These are phyloP conservation scores for Datura wrightii DNA, from an alignment of 257 asterid species.

Conservation along the genomic window DNA sequence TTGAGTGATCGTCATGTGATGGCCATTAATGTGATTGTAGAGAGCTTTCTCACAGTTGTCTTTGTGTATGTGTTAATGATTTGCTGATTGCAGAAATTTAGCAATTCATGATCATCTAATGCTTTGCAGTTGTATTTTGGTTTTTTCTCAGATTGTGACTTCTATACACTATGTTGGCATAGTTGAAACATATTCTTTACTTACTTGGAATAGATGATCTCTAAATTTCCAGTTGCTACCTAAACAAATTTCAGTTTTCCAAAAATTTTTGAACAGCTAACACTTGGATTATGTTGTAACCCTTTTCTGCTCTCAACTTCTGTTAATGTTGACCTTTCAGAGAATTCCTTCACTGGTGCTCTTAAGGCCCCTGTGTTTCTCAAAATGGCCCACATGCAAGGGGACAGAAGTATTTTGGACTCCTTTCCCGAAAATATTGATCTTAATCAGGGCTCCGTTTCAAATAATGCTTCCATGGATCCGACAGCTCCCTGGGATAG, in stretches of 20 bases:
- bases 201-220: background rate
- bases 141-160: background rate
- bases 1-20: background rate
- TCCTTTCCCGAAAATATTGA: slow-evolving; percentile 79
- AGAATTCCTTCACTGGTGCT: background rate
- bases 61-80: slow-evolving; percentile 1
- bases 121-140: background rate
- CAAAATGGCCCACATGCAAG: slow-evolving; percentile 53
- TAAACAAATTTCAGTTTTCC: background rate
- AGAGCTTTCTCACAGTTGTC: slow-evolving; percentile 8
- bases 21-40: slow-evolving; percentile 13
- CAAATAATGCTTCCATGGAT: slow-evolving; percentile 59
- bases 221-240: background rate
- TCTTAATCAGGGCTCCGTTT: slow-evolving; percentile 72
- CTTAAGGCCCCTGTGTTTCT: background rate
- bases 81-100: background rate
- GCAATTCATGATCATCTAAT: background rate
- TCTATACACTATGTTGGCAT: background rate
- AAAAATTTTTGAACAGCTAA: slow-evolving; percentile 1
- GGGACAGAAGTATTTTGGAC: slow-evolving; percentile 67
- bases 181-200: background rate
- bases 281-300: background rate
- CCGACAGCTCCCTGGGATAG: slow-evolving; percentile 56
- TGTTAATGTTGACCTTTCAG: background rate
- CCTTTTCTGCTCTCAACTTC: slow-evolving; percentile 11